These are phyloP conservation scores for Ilex aquifolium DNA, from an alignment of 257 asterid species.

Conservation along the genomic window DNA sequence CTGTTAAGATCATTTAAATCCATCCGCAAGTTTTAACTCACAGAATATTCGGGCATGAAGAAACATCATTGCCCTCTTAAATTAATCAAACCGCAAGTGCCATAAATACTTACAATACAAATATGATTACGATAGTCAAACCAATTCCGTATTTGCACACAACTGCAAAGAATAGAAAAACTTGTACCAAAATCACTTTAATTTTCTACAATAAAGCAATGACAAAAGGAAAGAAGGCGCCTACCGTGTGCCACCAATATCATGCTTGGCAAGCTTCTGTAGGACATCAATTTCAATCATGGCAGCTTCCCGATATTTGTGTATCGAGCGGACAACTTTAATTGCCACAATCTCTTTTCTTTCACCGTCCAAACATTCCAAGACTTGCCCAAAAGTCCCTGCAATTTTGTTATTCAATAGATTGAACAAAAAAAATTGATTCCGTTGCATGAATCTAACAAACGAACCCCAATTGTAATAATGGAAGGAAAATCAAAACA, in stretches of 20 bases:
- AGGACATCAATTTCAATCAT: conserved; percentile 81
- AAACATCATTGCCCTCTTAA: conserved; percentile 19
- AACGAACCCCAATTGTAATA: background rate
- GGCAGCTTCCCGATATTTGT: conserved; percentile 78
- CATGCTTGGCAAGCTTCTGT: conserved; percentile 67
- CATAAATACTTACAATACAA: conserved; percentile 69
- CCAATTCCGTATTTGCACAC: conserved; percentile 95
- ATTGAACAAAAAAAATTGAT: background rate
- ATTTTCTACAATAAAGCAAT: conserved; percentile 19
- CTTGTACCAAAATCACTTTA: conserved; percentile 49
- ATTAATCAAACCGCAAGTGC: conserved; percentile 34
- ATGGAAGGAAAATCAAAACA: conserved; percentile 1
- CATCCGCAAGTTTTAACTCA: conserved; percentile 52
- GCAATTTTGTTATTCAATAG: conserved; percentile 12
- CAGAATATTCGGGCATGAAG: conserved; percentile 35
- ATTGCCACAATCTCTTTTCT: conserved; percentile 76
- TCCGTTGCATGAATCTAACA: conserved; percentile 9
- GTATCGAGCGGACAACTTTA: conserved; percentile 71
- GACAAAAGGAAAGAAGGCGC: conserved; percentile 15
- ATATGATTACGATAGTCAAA: conserved; percentile 89
- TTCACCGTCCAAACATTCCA: conserved; percentile 69
- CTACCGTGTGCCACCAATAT: conserved; percentile 50
- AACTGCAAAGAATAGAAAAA: conserved; percentile 71
- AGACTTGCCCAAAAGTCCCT: conserved; percentile 86
- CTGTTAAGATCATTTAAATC: conserved; percentile 77